Evolutionary conservation across 1,139 yeast species (phyloP).

Genomic region (Fermentozyma sake): DNA sequence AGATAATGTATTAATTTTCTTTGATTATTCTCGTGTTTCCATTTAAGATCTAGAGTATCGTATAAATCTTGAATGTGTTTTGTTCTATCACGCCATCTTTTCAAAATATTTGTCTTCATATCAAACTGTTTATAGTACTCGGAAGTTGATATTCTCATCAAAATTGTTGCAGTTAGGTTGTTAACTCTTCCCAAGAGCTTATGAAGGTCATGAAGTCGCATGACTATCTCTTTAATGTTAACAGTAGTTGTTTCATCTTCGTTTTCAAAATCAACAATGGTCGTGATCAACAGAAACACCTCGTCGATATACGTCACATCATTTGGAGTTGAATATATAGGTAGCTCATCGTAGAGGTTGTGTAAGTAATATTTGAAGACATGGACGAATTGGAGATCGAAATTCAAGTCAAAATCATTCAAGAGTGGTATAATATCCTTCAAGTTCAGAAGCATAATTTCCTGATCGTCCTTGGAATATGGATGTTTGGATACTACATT

Average conservation of each 20-base stretch:
- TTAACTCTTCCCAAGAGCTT: background rate
- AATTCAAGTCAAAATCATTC: constrained; percentile 24
- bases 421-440: constrained; percentile 26
- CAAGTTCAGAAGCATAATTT: constrained; percentile 14
- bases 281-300: constrained; percentile 18
- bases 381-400: constrained; percentile 21
- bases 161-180: constrained; percentile 13
- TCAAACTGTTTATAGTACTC: constrained; percentile 9
- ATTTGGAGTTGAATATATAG: constrained; percentile 15
- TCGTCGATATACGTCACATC: constrained; percentile 22
- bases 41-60: too few relatives aligned
- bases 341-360: constrained; percentile 16
- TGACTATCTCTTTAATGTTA: constrained; percentile 20
- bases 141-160: constrained; percentile 26
- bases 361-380: constrained; percentile 20
- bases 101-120: constrained; percentile 6
- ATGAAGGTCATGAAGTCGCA: constrained; percentile 20
- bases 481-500: constrained; percentile 4
- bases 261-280: constrained; percentile 28
- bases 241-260: constrained; percentile 17
- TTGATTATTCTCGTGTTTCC: background rate
- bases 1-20: constrained; percentile 5
- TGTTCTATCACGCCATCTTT: constrained; percentile 10
- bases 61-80: constrained; percentile 1
- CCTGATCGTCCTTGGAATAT: constrained; percentile 14